Evolutionary conservation across 768 basidiomycete species (phyloP).

Genomic region (Rhodotorula kratochvilovae): DNA sequence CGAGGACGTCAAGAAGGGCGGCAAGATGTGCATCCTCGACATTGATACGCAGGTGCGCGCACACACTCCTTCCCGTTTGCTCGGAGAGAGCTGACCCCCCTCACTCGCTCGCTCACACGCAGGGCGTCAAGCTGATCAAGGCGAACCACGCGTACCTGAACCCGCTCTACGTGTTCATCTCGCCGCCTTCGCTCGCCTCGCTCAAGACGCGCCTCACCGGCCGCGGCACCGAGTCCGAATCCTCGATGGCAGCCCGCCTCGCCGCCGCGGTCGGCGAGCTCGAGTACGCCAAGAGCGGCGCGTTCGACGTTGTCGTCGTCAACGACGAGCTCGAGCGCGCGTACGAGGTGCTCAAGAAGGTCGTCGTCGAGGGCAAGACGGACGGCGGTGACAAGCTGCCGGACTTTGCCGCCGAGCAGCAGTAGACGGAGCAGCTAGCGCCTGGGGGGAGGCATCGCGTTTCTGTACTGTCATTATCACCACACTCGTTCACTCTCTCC

Average conservation of each 20-base stretch:
- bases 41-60: constrained; percentile 83
- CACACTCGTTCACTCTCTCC: too few species aligned
- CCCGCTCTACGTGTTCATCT: constrained; percentile 85
- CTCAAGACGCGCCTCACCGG: constrained; percentile 67
- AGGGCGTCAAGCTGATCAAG: constrained; percentile 92
- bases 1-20: constrained; percentile 61
- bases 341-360: constrained; percentile 67
- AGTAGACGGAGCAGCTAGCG: not conserved
- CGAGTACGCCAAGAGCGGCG: constrained; percentile 68
- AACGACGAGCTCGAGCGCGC: constrained; percentile 85
- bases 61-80: constrained; percentile 1
- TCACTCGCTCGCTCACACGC: constrained; percentile 9
- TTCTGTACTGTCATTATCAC: too few species aligned
- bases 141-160: constrained; percentile 61
- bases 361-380: constrained; percentile 67
- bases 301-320: constrained; percentile 77
- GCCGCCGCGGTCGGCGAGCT: constrained; percentile 74
- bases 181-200: constrained; percentile 71
- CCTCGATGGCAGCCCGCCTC: constrained; percentile 67
- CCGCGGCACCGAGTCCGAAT: constrained; percentile 78
- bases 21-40: constrained; percentile 83
- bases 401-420: constrained; percentile 39
- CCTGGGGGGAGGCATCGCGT: too few species aligned
- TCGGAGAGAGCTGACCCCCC: not conserved
- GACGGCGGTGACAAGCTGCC: constrained; percentile 62